Conservation (phyloP, 2,329 filamentous ascomycete genomes). For the Phialemonium atrogriseum region DNA sequence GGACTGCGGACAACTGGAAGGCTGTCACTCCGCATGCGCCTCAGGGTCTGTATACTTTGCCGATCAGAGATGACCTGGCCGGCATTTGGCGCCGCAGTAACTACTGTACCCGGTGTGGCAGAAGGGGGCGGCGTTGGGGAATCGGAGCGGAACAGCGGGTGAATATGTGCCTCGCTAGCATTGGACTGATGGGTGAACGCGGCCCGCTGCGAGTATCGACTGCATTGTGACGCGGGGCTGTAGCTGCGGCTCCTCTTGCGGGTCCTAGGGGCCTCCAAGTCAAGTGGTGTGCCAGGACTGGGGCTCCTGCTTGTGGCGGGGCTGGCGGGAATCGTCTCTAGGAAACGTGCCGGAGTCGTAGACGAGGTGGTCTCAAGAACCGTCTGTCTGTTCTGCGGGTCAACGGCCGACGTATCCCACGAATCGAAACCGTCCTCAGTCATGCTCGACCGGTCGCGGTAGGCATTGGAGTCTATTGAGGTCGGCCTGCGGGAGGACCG, state of each 20-base stretch:
- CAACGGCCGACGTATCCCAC: slow-evolving; percentile 66
- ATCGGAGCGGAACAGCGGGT: slow-evolving; percentile 69
- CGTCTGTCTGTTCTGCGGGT: slow-evolving; percentile 51
- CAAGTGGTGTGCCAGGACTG: slow-evolving; percentile 53
- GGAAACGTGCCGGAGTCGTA: slow-evolving; percentile 37
- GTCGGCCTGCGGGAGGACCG: slow-evolving; percentile 26
- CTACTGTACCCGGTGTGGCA: slow-evolving; percentile 60
- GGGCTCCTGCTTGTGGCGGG: slow-evolving; percentile 56
- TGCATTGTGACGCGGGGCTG: slow-evolving; percentile 31
- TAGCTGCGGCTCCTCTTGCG: slow-evolving; percentile 41
- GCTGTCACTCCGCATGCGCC: slow-evolving; percentile 48
- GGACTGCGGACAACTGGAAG: slow-evolving; percentile 38
- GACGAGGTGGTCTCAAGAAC: slow-evolving; percentile 40
- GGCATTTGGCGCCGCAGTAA: slow-evolving; percentile 61
- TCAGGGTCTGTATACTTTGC: slow-evolving; percentile 40
- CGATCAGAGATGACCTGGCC: slow-evolving; percentile 54
- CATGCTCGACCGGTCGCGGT: slow-evolving; percentile 24
- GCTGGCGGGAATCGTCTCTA: slow-evolving; percentile 66
- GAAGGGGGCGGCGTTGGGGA: slow-evolving; percentile 59
- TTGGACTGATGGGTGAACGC: slow-evolving; percentile 25
- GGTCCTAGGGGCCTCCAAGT: slow-evolving; percentile 41
- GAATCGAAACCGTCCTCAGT: slow-evolving; percentile 61
- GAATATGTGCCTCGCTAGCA: slow-evolving; percentile 59
- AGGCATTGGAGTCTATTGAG: slow-evolving; percentile 38
- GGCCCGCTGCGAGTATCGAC: slow-evolving; percentile 20